phyloP scores from a whole-genome alignment of 2,329 filamentous ascomycete species.

The Decorospora gaudefroyi region DNA sequence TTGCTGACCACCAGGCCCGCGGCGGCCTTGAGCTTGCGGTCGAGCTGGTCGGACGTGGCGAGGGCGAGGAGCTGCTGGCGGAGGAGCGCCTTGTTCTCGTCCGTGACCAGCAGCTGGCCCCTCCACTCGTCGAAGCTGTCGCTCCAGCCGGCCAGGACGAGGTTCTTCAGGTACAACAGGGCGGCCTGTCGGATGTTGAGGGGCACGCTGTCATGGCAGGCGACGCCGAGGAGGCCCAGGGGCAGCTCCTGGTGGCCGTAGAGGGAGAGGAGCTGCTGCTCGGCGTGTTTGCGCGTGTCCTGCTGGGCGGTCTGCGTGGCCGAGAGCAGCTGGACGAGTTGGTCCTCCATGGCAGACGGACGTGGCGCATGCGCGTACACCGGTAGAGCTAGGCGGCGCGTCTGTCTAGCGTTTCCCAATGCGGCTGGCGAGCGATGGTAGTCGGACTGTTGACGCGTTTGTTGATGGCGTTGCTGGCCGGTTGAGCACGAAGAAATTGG shows the following conservation, averaged over 20 bases:
- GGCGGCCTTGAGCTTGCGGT: constrained; percentile 85
- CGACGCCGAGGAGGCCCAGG: constrained; percentile 77
- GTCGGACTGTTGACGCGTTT: constrained; percentile 25
- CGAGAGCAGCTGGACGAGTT: constrained; percentile 84
- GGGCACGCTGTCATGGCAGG: constrained; percentile 72
- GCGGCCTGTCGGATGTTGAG: constrained; percentile 81
- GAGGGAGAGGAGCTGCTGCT: constrained; percentile 76
- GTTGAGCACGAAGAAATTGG: constrained; percentile 20
- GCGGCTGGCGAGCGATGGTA: constrained; percentile 13
- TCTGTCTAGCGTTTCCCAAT: constrained; percentile 38
- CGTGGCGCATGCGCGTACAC: constrained; percentile 32
- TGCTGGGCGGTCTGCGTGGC: constrained; percentile 81
- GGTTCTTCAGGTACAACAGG: constrained; percentile 76
- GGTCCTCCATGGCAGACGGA: constrained; percentile 74
- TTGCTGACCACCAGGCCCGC: constrained; percentile 91
- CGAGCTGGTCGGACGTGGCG: constrained; percentile 70
- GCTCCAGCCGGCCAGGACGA: constrained; percentile 85
- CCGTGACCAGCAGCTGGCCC: constrained; percentile 69
- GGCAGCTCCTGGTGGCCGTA: constrained; percentile 74
- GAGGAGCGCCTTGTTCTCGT: constrained; percentile 73
- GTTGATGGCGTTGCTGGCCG: constrained; percentile 28
- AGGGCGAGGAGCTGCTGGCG: constrained; percentile 76
- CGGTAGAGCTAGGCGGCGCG: constrained; percentile 34
- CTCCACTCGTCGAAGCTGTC: constrained; percentile 72
- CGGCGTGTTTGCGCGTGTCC: constrained; percentile 79